Evolutionary conservation across 2,329 filamentous ascomycete species (phyloP).

Genomic region (Torrubiellomyces zombiae): DNA sequence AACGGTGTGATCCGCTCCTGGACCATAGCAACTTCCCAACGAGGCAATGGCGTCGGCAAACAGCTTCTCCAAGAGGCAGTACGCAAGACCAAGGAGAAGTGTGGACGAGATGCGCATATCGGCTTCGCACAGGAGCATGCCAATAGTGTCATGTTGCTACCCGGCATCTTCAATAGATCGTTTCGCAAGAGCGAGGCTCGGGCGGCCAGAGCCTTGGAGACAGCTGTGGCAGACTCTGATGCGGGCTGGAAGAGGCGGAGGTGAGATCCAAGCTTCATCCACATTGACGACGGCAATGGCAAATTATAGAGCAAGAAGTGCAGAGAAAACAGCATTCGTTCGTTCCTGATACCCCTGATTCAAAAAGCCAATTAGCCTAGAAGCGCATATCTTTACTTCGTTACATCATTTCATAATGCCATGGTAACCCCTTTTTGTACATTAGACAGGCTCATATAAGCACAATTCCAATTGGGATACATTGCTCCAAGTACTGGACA

Average conservation of each 20-base stretch:
- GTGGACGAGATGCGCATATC: conserved; percentile 49
- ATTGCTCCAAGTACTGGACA: too few relatives aligned
- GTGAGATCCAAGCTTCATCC: too few relatives aligned
- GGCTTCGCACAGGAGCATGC: conserved; percentile 66
- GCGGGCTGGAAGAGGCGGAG: conserved; percentile 28
- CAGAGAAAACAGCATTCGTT: too few relatives aligned
- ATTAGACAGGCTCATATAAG: too few relatives aligned
- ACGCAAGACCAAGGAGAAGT: conserved; percentile 46
- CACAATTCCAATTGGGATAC: too few relatives aligned
- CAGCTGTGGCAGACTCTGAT: conserved; percentile 32
- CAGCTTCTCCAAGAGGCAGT: conserved; percentile 61
- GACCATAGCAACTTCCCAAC: conserved; percentile 57
- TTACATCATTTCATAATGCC: too few relatives aligned
- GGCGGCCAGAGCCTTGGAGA: conserved; percentile 36
- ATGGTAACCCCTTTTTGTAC: too few relatives aligned
- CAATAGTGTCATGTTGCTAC: conserved; percentile 49
- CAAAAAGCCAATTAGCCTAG: too few relatives aligned
- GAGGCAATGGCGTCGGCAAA: conserved; percentile 54
- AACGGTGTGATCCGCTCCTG: conserved; percentile 63
- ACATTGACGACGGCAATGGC: too few relatives aligned
- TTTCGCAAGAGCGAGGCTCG: conserved; percentile 43
- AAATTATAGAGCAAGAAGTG: too few relatives aligned
- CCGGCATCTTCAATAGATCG: conserved; percentile 41
- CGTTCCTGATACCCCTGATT: too few relatives aligned
- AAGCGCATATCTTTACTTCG: too few relatives aligned